Conservation (phyloP, 345 rosid species). For the Eucalyptus erythrocorys region DNA sequence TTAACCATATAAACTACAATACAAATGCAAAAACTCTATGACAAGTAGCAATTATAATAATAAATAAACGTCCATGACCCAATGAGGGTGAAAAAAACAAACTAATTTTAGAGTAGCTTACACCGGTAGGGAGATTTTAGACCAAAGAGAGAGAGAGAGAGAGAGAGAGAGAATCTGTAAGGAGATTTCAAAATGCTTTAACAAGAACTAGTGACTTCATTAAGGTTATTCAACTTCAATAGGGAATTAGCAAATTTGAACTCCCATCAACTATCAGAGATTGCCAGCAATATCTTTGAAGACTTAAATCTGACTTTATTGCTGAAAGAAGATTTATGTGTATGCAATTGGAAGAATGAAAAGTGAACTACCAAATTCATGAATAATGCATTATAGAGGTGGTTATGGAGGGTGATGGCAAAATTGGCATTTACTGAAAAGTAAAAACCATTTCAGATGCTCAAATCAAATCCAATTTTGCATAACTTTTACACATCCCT, state of each 20-base stretch:
- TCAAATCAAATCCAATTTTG: background rate
- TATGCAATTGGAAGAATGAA: background rate
- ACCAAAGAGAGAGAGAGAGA: too few relatives aligned
- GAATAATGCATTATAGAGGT: background rate
- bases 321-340: background rate
- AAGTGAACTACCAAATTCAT: background rate
- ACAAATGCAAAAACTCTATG: background rate
- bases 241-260: background rate
- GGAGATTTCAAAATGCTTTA: background rate
- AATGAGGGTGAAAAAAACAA: background rate
- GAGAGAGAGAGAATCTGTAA: background rate
- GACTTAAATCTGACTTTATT: background rate
- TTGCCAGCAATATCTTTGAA: background rate
- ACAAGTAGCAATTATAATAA: background rate
- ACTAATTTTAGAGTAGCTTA: background rate
- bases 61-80: background rate
- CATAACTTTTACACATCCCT: background rate
- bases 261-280: background rate
- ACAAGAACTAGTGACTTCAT: background rate
- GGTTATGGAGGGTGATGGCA: background rate
- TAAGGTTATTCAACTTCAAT: background rate
- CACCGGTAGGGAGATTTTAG: background rate
- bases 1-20: background rate
- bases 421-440: background rate
- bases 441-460: background rate